A percentile compares a stretch with the other conserved stretches of the same genome.
These are phyloP conservation scores for Iberis pinnata DNA, from an alignment of 345 rosid genomes.

Conservation along the genomic window DNA sequence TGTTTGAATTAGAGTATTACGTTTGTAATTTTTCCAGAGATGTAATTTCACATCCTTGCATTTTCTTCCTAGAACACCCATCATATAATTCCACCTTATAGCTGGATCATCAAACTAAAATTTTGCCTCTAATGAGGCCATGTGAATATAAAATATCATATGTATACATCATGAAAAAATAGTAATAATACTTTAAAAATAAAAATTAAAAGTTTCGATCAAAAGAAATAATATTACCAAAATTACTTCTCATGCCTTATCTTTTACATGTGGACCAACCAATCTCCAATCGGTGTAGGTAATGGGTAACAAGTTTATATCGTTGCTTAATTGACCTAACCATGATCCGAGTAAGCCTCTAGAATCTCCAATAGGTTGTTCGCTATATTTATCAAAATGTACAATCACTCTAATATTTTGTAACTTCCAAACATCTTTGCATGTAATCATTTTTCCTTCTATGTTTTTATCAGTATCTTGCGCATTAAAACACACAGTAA, in stretches of 20 bases:
- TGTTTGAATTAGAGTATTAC: not conserved
- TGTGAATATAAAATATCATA: too few species aligned
- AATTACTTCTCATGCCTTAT: not conserved
- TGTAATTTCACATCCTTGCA: too few species aligned
- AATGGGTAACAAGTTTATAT: constrained; percentile 2
- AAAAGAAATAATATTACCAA: not conserved
- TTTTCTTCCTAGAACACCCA: too few species aligned
- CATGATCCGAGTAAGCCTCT: not conserved
- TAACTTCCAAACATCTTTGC: not conserved
- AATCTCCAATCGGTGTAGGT: not conserved
- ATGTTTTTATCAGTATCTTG: not conserved
- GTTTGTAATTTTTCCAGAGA: too few species aligned
- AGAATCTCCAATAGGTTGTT: not conserved
- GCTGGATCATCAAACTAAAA: too few species aligned
- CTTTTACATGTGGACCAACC: not conserved
- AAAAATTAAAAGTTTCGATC: too few species aligned
- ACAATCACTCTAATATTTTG: not conserved
- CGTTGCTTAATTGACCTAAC: not conserved
- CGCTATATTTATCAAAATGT: not conserved
- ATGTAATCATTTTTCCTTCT: not conserved
- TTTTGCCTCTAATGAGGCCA: too few species aligned
- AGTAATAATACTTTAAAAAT: too few species aligned
- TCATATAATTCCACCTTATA: too few species aligned
- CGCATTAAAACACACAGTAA: too few species aligned
- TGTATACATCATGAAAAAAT: too few species aligned